Evolutionary conservation across 148 eudicot species (phyloP).

Genomic region (Silene conica): DNA sequence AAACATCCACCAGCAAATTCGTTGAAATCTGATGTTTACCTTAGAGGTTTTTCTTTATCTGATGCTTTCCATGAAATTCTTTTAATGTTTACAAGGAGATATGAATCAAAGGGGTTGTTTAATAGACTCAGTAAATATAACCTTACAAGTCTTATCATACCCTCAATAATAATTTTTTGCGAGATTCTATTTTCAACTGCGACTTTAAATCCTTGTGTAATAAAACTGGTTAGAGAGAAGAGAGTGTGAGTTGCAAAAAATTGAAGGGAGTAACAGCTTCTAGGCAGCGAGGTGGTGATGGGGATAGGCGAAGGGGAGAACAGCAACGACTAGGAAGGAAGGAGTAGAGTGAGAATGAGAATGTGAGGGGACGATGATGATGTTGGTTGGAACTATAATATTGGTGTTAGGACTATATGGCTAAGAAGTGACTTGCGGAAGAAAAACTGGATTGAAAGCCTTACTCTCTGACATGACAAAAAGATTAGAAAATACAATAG

Average conservation of each 20-base stretch:
- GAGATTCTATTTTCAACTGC: neutral
- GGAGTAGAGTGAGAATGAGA: neutral
- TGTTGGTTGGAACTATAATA: neutral
- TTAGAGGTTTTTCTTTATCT: constrained; percentile 50
- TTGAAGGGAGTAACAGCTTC: neutral
- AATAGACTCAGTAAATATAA: neutral
- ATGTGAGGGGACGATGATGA: neutral
- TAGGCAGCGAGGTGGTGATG: neutral
- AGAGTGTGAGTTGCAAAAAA: neutral
- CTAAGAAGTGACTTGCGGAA: too few species aligned
- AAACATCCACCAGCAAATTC: constrained; percentile 52
- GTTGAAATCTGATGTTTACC: constrained; percentile 45
- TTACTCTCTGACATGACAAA: too few species aligned
- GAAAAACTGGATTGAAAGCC: too few species aligned
- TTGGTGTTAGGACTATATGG: neutral
- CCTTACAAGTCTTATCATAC: neutral
- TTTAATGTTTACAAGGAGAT: neutral
- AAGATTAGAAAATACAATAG: too few species aligned
- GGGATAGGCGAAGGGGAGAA: neutral
- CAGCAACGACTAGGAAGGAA: neutral
- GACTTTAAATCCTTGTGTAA: neutral
- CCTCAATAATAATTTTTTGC: neutral
- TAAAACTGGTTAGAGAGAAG: neutral
- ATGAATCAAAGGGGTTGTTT: constrained; percentile 1
- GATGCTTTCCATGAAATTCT: neutral